Percentiles rank a stretch among this genome's conserved stretches.
Conservation (phyloP, 1,284 basidiomycete genomes). For the Fomitopsis palustris region DNA sequence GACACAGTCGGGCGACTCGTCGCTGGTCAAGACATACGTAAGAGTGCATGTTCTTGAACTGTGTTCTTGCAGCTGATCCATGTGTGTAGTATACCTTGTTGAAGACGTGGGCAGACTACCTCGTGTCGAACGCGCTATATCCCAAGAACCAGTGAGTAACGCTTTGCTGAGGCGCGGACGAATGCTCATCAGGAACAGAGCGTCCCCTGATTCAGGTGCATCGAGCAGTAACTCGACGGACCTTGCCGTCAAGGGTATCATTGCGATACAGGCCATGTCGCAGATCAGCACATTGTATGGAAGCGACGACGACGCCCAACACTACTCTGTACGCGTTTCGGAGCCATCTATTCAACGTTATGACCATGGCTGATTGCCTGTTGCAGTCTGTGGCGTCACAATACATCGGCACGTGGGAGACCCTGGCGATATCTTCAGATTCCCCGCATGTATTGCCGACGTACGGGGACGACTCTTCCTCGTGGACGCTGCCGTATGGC, state of each 20-base stretch:
- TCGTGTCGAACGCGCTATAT: constrained; percentile 56
- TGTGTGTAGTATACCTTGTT: constrained; percentile 21
- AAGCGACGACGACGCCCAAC: constrained; percentile 3
- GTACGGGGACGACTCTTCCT: not conserved
- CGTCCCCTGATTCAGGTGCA: constrained; percentile 44
- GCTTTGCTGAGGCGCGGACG: not conserved
- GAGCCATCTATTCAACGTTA: not conserved
- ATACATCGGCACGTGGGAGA: not conserved
- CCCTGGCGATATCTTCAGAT: not conserved
- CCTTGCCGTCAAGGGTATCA: constrained; percentile 67
- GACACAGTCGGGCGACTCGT: constrained; percentile 50
- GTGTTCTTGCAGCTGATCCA: not conserved
- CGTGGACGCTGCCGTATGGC: not conserved
- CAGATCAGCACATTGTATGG: constrained; percentile 36
- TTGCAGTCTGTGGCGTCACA: not conserved
- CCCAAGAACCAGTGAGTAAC: constrained; percentile 43
- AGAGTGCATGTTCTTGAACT: constrained; percentile 12
- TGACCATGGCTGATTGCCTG: not conserved
- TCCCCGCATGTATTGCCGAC: not conserved
- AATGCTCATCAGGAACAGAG: constrained; percentile 51
- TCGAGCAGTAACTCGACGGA: constrained; percentile 67
- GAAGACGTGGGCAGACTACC: constrained; percentile 63
- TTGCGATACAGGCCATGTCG: constrained; percentile 66
- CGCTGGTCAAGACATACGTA: constrained; percentile 49
- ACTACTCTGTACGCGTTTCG: not conserved